A percentile compares a stretch with the other conserved stretches of the same genome.
Evolutionary conservation across 768 basidiomycete genomes (phyloP).

Genomic region (Termitomyces sp.): DNA sequence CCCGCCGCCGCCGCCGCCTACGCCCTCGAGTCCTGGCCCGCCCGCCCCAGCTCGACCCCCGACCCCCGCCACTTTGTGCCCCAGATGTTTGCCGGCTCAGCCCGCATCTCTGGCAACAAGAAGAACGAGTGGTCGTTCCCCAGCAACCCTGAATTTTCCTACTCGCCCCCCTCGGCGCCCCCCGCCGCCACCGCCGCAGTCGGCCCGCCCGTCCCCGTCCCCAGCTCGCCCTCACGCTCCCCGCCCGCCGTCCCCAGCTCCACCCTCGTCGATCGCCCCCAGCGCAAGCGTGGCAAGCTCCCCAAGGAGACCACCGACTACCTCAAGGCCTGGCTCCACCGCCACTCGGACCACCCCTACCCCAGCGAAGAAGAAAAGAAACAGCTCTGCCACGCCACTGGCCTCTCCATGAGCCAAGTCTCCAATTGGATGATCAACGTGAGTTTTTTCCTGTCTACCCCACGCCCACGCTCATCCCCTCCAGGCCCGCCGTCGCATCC

Average conservation of each 20-base stretch:
- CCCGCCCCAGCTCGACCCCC: slow-evolving; percentile 62
- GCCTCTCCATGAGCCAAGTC: slow-evolving; percentile 84
- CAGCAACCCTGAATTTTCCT: slow-evolving; percentile 46
- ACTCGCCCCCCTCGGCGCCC: slow-evolving; percentile 30
- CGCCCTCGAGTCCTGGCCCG: slow-evolving; percentile 39
- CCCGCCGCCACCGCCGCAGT: slow-evolving; percentile 41
- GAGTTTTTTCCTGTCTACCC: too few species aligned
- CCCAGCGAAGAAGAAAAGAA: slow-evolving; percentile 90
- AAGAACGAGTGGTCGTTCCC: slow-evolving; percentile 72
- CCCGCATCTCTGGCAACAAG: slow-evolving; percentile 71
- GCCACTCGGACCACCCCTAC: slow-evolving; percentile 86
- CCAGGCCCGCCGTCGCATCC: slow-evolving; percentile 78
- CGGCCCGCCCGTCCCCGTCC: slow-evolving; percentile 34
- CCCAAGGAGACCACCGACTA: slow-evolving; percentile 89
- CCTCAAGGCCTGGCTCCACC: slow-evolving; percentile 83
- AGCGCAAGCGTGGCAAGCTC: slow-evolving; percentile 80
- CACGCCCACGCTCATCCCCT: too few species aligned
- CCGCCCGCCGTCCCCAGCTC: slow-evolving; percentile 45
- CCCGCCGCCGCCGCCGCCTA: slow-evolving; percentile 42
- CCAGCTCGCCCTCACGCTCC: slow-evolving; percentile 48
- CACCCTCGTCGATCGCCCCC: slow-evolving; percentile 68
- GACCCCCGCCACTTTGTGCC: neutral
- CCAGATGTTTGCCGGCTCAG: slow-evolving; percentile 30
- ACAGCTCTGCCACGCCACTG: slow-evolving; percentile 79
- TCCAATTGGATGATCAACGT: slow-evolving; percentile 94